Evolutionary conservation across 768 basidiomycete species (phyloP).

Genomic region (Boletellus ananiceps): DNA sequence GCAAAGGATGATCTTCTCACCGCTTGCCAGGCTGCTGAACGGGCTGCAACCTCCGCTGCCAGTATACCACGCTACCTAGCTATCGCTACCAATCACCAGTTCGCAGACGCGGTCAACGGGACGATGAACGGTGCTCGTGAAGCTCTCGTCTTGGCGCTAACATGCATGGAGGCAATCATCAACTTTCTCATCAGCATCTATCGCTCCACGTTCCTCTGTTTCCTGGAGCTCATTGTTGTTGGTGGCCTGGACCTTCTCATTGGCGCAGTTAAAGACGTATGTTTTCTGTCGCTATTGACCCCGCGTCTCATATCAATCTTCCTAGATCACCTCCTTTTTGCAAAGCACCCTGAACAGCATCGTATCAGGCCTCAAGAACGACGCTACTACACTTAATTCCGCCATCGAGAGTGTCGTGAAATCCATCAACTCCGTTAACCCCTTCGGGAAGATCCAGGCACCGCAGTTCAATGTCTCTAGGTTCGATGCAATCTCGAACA

Average conservation of each 20-base stretch:
- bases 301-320: conserved; percentile 7
- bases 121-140: conserved; percentile 73
- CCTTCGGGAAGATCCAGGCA: conserved; percentile 60
- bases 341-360: conserved; percentile 53
- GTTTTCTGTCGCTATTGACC: conserved; percentile 19
- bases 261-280: conserved; percentile 76
- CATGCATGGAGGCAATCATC: conserved; percentile 81
- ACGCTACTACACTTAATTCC: conserved; percentile 63
- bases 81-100: conserved; percentile 74
- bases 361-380: conserved; percentile 67
- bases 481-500: conserved; percentile 67
- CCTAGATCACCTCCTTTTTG: conserved; percentile 69
- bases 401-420: conserved; percentile 60
- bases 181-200: conserved; percentile 92
- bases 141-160: conserved; percentile 69
- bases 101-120: conserved; percentile 73
- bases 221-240: conserved; percentile 82
- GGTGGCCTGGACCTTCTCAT: conserved; percentile 80
- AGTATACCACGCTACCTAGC: conserved; percentile 90
- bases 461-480: conserved; percentile 76
- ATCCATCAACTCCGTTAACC: conserved; percentile 72
- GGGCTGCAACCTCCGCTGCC: conserved; percentile 74
- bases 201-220: conserved; percentile 90
- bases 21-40: conserved; percentile 82
- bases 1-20: conserved; percentile 76